Percentiles rank a stretch among this genome's conserved stretches.
These are phyloP conservation scores for Schizonepeta tenuifolia DNA, from an alignment of 257 asterid genomes.

Conservation along the genomic window DNA sequence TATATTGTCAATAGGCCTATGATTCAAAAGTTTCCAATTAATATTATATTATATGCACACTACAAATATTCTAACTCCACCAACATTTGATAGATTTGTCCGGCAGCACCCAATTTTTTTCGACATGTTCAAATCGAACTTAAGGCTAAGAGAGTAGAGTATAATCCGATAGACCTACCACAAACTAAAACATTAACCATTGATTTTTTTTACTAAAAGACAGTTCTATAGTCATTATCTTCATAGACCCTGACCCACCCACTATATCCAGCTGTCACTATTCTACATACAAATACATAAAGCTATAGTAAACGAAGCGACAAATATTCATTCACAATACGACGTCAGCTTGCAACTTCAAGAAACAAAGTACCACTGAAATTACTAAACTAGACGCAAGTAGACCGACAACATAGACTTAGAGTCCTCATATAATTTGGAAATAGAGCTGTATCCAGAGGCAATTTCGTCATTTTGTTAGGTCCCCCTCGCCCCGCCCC, in stretches of 20 bases:
- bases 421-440: slow-evolving; percentile 6
- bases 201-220: background rate
- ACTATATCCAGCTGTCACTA: slow-evolving; percentile 29
- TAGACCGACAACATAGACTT: slow-evolving; percentile 37
- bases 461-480: slow-evolving; percentile 35
- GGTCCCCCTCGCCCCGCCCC: slow-evolving; percentile 20
- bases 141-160: too few species aligned
- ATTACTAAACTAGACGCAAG: slow-evolving; percentile 37
- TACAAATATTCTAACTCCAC: too few species aligned
- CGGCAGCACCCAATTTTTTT: too few species aligned
- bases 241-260: slow-evolving; percentile 30
- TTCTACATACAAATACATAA: background rate
- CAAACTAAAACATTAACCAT: background rate
- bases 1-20: too few species aligned
- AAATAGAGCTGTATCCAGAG: slow-evolving; percentile 22
- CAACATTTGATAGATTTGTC: too few species aligned
- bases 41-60: too few species aligned
- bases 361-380: background rate
- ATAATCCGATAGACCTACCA: too few species aligned
- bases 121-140: too few species aligned
- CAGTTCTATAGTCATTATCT: slow-evolving; percentile 23
- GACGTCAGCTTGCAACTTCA: background rate
- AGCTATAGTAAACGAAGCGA: background rate
- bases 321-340: background rate
- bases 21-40: too few species aligned